Conservation (phyloP, 176 grass and related monocot genomes). For the Oryza punctata region DNA sequence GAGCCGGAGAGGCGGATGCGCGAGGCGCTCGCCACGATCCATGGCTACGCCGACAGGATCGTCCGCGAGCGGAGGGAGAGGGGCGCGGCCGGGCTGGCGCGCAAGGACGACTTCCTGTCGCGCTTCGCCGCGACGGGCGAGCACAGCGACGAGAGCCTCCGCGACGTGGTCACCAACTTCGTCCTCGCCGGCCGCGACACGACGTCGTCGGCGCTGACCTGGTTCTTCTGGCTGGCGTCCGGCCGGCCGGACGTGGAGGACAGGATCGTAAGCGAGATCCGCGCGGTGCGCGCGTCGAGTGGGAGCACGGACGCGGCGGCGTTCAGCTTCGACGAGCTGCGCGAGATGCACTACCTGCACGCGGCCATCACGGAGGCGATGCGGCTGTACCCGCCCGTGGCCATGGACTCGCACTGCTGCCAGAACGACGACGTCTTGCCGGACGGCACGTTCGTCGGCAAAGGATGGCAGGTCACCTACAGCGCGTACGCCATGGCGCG, state of each 20-base stretch:
- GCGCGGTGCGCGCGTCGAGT: background rate
- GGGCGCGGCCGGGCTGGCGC: background rate
- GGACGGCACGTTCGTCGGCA: slow-evolving; percentile 54
- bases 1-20: slow-evolving; percentile 48
- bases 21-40: slow-evolving; percentile 40
- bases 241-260: slow-evolving; percentile 43
- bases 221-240: slow-evolving; percentile 85
- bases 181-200: slow-evolving; percentile 69
- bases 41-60: slow-evolving; percentile 45
- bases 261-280: slow-evolving; percentile 50
- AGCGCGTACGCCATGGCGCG: slow-evolving; percentile 48
- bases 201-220: slow-evolving; percentile 69
- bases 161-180: slow-evolving; percentile 70
- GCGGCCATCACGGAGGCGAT: slow-evolving; percentile 65
- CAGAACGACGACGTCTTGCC: slow-evolving; percentile 53
- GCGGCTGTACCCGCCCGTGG: slow-evolving; percentile 64
- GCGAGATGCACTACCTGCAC: slow-evolving; percentile 66
- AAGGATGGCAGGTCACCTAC: slow-evolving; percentile 42
- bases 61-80: slow-evolving; percentile 39
- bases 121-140: slow-evolving; percentile 46
- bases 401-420: slow-evolving; percentile 51
- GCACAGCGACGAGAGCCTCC: slow-evolving; percentile 51
- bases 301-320: background rate
- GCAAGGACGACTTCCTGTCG: slow-evolving; percentile 56
- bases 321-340: slow-evolving; percentile 59